Evolutionary conservation across 345 rosid species (phyloP), one percentile per base, ranked within the genome.

Genomic region (Mallotus nudiflorus): DNA sequence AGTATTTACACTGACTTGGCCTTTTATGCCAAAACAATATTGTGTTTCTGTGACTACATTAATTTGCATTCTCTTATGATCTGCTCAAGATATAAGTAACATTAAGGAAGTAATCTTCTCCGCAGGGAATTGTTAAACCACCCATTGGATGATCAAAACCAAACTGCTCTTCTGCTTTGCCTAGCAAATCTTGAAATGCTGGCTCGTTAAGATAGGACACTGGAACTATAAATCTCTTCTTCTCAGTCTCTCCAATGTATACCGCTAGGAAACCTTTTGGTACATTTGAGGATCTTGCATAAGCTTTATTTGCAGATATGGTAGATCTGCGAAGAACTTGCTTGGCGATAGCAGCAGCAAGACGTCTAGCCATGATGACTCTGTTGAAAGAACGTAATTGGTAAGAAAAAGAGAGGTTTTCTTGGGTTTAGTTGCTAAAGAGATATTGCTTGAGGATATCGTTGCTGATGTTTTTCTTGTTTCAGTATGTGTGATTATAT

Each of bases 141-240:
- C 68, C 68, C 46, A 40, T 61, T 39, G 68, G 77, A 67, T 74
- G 62, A 42, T 59, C 15, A 19, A 67, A 67, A 27, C 68, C 77
- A 44, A 50, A 67, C 22, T 74, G 53, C 13, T 73, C 62, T 50
- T 74, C 68, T 6, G 72, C 62, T 42, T 22, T 39, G 13, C 37
- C 28, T 37, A 67, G 62, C 33, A 67, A 44, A 9, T 61, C 62
- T 39, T 20, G 72, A 33, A 74, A 67, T 6, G 49, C 37, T n/a
- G 62, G 40, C 5, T 61, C 55, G 45, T 62, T 74, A 58, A 82
- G 58, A 28, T 49, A 51, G 16, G 60, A 67, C 1, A 74, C 37
- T 15, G 72, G 72, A 51, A 74, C 66, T n/a, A 67, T 27, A 31
- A n/a, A 74, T 53, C 72, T 28, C 61, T 74, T 72, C 46, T 27